These are phyloP conservation scores for Fusarium sp. DNA, from an alignment of 2,329 filamentous ascomycete genomes.

Conservation along the genomic window DNA sequence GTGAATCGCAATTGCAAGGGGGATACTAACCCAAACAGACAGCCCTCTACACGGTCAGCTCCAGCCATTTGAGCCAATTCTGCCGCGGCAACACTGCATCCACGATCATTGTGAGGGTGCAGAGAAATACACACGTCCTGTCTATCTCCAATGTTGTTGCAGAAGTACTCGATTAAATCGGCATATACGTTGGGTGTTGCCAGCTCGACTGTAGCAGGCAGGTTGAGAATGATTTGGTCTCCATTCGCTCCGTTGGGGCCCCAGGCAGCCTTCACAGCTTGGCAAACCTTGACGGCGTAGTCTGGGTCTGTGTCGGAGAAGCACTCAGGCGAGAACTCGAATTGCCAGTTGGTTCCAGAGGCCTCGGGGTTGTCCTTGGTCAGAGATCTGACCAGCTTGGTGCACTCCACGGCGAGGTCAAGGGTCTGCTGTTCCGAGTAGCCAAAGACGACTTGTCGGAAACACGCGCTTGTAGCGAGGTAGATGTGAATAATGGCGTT, in stretches of 20 bases:
- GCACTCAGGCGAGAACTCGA: constrained; percentile 87
- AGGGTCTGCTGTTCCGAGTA: constrained; percentile 87
- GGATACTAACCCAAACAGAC: constrained; percentile 71
- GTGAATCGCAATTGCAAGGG: too few species aligned
- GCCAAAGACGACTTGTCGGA: constrained; percentile 90
- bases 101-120: constrained; percentile 95
- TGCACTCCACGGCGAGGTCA: constrained; percentile 86
- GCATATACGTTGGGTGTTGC: constrained; percentile 95
- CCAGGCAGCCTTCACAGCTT: constrained; percentile 96
- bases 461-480: constrained; percentile 95
- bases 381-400: constrained; percentile 87
- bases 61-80: constrained; percentile 97
- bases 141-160: constrained; percentile 87
- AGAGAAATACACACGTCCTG: constrained; percentile 88
- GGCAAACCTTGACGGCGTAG: constrained; percentile 86
- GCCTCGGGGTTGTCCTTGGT: constrained; percentile 82
- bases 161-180: constrained; percentile 97
- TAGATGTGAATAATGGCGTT: constrained; percentile 97
- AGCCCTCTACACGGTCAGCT: constrained; percentile 93
- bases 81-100: constrained; percentile 89
- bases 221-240: constrained; percentile 90
- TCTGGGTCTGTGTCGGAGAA: constrained; percentile 94
- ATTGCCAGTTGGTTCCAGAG: constrained; percentile 77
- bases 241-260: constrained; percentile 79
- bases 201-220: constrained; percentile 97